Evolutionary conservation across 192 early-diverging fungal species (phyloP).

Genomic region (Thamnidium elegans): DNA sequence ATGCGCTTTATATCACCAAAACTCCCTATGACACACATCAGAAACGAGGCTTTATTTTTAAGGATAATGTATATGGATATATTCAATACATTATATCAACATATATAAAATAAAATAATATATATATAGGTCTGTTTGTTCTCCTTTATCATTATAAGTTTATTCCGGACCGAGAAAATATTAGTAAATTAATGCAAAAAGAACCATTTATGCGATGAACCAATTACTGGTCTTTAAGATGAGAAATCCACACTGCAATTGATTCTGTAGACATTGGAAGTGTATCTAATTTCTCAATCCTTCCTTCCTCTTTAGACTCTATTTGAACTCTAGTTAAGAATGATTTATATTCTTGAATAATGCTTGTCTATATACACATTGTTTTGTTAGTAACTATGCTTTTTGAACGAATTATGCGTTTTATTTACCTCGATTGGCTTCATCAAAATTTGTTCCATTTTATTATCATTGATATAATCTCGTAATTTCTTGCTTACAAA

Average conservation of each 20-base stretch:
- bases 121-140: too few species aligned
- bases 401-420: background rate
- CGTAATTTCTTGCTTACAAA: slow-evolving; percentile 56
- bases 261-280: slow-evolving; percentile 9
- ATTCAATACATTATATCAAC: too few species aligned
- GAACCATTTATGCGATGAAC: too few species aligned
- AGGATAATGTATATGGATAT: too few species aligned
- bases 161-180: too few species aligned
- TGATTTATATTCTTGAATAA: slow-evolving; percentile 19
- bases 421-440: slow-evolving; percentile 61
- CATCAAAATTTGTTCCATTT: slow-evolving; percentile 73
- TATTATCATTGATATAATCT: slow-evolving; percentile 71
- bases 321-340: slow-evolving; percentile 16
- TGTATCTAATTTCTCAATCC: slow-evolving; percentile 4
- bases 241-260: slow-evolving; percentile 26
- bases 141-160: too few species aligned
- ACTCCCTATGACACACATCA: too few species aligned
- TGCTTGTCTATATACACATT: slow-evolving; percentile 15
- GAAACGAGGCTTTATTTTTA: too few species aligned
- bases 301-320: slow-evolving; percentile 15
- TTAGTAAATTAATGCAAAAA: too few species aligned
- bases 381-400: background rate
- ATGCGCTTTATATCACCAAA: too few species aligned
- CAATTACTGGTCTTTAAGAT: slow-evolving; percentile 17
- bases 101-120: too few species aligned